phyloP scores from a whole-genome alignment of 495 filamentous ascomycete genomes.

The Penicillium chermesinum region DNA sequence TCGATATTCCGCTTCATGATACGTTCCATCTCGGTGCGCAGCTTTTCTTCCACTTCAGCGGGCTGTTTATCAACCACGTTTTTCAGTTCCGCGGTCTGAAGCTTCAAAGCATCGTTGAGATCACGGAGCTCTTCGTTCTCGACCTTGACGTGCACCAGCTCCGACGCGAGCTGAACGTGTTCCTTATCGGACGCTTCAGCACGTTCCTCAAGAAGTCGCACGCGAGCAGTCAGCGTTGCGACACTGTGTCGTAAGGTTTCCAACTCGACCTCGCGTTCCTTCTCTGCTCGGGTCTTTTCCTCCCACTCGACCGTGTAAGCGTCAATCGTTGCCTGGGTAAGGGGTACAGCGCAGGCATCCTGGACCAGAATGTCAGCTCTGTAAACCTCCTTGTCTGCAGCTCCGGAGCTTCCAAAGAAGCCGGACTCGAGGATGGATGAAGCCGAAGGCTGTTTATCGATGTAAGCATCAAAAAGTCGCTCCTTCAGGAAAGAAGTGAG shows the following conservation, averaged over 20 bases:
- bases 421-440: constrained; percentile 88
- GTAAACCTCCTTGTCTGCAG: constrained; percentile 91
- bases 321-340: constrained; percentile 73
- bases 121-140: constrained; percentile 87
- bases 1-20: constrained; percentile 90
- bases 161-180: constrained; percentile 86
- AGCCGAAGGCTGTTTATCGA: constrained; percentile 83
- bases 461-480: constrained; percentile 91
- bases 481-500: constrained; percentile 90
- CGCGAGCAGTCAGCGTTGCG: constrained; percentile 56
- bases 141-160: constrained; percentile 85
- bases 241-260: constrained; percentile 65
- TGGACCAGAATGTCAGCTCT: constrained; percentile 88
- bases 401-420: constrained; percentile 91
- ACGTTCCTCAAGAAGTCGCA: constrained; percentile 79
- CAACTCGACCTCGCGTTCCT: constrained; percentile 78
- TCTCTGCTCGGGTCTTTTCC: constrained; percentile 71
- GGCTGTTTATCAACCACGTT: constrained; percentile 85
- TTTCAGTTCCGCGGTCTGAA: constrained; percentile 76
- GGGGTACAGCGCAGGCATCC: constrained; percentile 85
- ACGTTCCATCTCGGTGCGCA: constrained; percentile 82
- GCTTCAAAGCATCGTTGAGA: constrained; percentile 76
- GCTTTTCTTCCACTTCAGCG: constrained; percentile 74
- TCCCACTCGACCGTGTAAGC: constrained; percentile 87
- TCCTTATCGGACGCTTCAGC: constrained; percentile 87